Percentiles rank a stretch among this genome's conserved stretches.
Conservation (phyloP, 495 filamentous ascomycete species). For the Aspergillus bridgeri region DNA sequence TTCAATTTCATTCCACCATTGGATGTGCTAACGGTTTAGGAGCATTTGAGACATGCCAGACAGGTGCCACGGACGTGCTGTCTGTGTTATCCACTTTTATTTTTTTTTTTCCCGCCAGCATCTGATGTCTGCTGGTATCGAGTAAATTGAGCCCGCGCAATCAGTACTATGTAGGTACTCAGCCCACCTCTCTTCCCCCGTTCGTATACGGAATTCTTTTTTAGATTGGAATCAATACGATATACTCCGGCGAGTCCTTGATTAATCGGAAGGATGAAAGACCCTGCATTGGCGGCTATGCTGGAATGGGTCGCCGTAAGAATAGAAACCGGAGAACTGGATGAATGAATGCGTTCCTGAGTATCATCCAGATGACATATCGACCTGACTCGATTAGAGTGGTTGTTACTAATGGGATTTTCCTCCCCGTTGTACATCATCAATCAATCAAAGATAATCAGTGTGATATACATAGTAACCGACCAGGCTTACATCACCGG, state of each 20-base stretch:
- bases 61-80: neutral
- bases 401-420: neutral
- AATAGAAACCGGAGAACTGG: neutral
- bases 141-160: neutral
- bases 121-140: neutral
- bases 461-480: neutral
- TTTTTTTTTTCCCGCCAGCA: neutral
- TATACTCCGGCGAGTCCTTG: neutral
- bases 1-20: too few species aligned
- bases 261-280: constrained; percentile 1
- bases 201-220: neutral
- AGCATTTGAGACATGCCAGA: neutral
- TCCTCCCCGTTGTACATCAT: neutral
- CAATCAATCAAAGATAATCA: neutral
- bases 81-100: neutral
- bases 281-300: constrained; percentile 7
- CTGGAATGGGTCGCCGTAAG: neutral
- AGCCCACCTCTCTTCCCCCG: neutral
- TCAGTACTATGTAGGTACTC: neutral
- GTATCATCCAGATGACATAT: neutral
- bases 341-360: constrained; percentile 2
- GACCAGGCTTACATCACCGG: neutral
- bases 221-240: too few species aligned
- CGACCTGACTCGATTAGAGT: neutral
- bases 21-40: neutral